These are phyloP conservation scores for Euphorbia corollata DNA, from an alignment of 441 rosid species.

Conservation along the genomic window DNA sequence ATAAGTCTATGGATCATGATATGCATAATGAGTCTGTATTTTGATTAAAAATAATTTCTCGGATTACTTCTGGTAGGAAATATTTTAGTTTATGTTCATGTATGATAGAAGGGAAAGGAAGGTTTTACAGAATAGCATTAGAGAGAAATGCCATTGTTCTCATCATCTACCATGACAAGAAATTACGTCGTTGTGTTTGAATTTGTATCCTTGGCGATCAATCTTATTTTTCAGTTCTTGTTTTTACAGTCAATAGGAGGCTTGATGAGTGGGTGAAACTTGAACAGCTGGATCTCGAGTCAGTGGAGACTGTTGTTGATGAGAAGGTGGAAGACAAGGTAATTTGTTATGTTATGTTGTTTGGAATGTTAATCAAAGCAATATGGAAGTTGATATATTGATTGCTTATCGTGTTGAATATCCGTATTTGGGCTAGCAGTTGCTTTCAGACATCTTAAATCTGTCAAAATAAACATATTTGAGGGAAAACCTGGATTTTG, in stretches of 20 bases:
- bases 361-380: background rate
- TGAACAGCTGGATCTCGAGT: conserved; percentile 85
- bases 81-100: background rate
- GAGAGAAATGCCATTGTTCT: too few species aligned
- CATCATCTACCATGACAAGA: background rate
- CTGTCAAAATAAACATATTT: background rate
- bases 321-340: conserved; percentile 99
- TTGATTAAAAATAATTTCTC: background rate
- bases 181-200: background rate
- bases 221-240: background rate
- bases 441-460: background rate
- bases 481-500: background rate
- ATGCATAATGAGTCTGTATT: background rate
- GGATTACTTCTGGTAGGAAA: background rate
- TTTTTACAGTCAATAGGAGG: conserved; percentile 74
- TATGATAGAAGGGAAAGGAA: background rate
- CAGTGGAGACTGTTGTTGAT: conserved; percentile 88
- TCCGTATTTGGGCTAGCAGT: background rate
- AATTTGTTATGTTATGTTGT: conserved; percentile 3
- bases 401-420: background rate
- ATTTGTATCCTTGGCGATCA: background rate
- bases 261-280: conserved; percentile 99
- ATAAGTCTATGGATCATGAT: background rate
- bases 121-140: background rate
- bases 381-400: too few species aligned